Evolutionary conservation across 2,329 filamentous ascomycete genomes (phyloP), one percentile per base, ranked within the genome.

Genomic region (Daldinia sp.): DNA sequence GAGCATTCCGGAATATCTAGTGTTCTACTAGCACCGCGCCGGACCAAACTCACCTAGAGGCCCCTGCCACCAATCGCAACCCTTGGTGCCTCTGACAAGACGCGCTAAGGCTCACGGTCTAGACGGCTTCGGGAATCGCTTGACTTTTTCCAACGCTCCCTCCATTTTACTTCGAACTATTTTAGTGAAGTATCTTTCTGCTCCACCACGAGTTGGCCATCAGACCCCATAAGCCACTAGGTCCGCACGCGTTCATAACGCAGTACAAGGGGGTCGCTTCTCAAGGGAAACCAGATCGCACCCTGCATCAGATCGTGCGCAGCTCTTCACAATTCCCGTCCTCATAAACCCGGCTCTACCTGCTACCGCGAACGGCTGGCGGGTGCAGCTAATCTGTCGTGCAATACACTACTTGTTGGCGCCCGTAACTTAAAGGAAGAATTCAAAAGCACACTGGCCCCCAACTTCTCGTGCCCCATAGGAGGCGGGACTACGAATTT

Each of bases 81-180:
- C 75, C 76, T 74, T 72, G 73, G 68, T 73, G 73, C 69, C 63
- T 67, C 65, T 71, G 62, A 68, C 65, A 71, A 70, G 63, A 70
- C 59, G 58, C 71, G 72, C 72, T 76, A 76, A 70, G 68, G 61
- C 54, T 67, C 51, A 54, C 44, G 69, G 66, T 67, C 76, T 78
- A 78, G 75, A 74, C 71, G 60, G 54, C 54, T 76, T 77, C 65
- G 59, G 76, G 75, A 65, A 74, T 70, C 73, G 68, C 68, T 74
- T 59, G 67, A 33, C 67, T 67, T 65, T 72, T 72, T 71, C 59
- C 61, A 68, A 65, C 67, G 60, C 62, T 67, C 59, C 65, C 64
- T 63, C 67, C 66, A 64, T 72, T 72, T 69, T 72, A 72, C 68
- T 70, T 70, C 55, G 65, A 69, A 73, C 72, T 74, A 74, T 74